Percentiles rank a stretch among this genome's conserved stretches.
Conservation (phyloP, 768 basidiomycete genomes). For the Hygrocybe coccinea region DNA sequence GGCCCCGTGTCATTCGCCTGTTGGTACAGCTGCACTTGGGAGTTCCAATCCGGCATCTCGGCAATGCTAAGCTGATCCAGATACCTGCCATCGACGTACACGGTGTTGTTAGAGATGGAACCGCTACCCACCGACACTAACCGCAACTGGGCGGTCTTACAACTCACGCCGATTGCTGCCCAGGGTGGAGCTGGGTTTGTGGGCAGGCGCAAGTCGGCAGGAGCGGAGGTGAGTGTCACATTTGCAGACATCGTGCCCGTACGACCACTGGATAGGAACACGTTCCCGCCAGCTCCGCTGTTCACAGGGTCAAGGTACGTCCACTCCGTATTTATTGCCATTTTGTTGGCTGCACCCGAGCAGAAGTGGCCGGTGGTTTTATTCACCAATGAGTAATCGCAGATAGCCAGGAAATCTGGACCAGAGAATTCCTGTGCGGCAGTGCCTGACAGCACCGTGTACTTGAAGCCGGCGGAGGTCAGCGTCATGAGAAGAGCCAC, state of each 20-base stretch:
- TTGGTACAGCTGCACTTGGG: constrained; percentile 3
- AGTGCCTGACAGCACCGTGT: neutral
- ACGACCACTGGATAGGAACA: neutral
- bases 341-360: neutral
- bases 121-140: neutral
- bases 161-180: constrained; percentile 2
- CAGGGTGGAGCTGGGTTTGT: neutral
- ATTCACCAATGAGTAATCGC: neutral
- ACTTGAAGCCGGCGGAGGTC: constrained; percentile 4
- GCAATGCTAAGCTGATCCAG: neutral
- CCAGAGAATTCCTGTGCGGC: neutral
- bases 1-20: constrained; percentile 1
- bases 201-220: constrained; percentile 2
- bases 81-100: neutral
- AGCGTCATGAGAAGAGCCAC: neutral
- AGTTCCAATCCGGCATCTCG: constrained; percentile 1
- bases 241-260: neutral
- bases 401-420: neutral
- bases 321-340: neutral
- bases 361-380: constrained; percentile 1
- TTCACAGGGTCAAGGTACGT: neutral
- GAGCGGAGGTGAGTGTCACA: constrained; percentile 3
- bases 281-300: constrained; percentile 2
- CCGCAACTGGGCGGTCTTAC: neutral
- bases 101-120: neutral